These are phyloP conservation scores for Astragalus membranaceus DNA, from an alignment of 306 rosid genomes.

Conservation along the genomic window DNA sequence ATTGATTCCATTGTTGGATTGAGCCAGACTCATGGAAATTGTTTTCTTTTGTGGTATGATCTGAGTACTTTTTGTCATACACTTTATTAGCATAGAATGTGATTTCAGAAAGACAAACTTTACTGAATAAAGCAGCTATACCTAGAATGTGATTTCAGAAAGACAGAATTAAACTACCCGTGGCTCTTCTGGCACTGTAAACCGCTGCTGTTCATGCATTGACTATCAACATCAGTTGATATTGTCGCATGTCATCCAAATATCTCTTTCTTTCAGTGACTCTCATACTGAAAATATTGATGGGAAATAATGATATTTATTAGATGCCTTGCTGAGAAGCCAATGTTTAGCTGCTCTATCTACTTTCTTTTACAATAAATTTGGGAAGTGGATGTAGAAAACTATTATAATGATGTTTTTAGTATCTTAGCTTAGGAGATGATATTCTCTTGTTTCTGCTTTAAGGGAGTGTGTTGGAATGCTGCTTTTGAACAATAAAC, in stretches of 20 bases:
- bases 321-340: background rate
- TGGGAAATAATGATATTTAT: background rate
- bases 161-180: too few species aligned
- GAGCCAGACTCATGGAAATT: background rate
- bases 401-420: background rate
- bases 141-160: background rate
- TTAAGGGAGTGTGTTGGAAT: background rate
- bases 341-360: background rate
- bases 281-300: background rate
- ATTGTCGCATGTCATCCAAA: background rate
- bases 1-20: background rate
- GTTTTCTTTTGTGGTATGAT: background rate
- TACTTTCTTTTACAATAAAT: background rate
- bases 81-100: background rate
- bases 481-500: background rate
- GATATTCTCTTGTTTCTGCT: background rate
- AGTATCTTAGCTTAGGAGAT: background rate
- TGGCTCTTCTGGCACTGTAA: background rate
- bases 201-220: background rate
- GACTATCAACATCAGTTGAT: background rate
- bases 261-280: background rate
- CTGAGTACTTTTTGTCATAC: background rate
- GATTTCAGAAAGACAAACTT: background rate
- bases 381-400: background rate
- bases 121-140: too few species aligned